Evolutionary conservation across 768 basidiomycete genomes (phyloP), one percentile per base, ranked within the genome.

Genomic region (Xerocomellus chrysenteron): DNA sequence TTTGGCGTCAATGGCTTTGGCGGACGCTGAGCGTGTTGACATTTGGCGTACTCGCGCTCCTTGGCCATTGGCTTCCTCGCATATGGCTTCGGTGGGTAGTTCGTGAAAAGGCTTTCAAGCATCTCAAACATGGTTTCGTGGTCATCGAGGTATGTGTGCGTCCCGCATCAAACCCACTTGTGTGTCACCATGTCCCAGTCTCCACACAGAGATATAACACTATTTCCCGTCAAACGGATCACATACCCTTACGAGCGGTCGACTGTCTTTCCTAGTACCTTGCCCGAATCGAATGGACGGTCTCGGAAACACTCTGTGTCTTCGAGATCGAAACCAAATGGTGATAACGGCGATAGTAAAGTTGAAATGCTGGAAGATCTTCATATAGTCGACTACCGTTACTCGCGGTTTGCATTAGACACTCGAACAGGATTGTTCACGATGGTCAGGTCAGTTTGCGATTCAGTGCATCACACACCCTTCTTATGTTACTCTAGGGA

Each of bases 21-120:
- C 78, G 82, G 59, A 33, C 78, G 12, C 81, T 82, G 6, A 92
- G 90, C 64, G 59, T 90, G 7, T 48, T 88, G 9, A 83, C 85
- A 2, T 73, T 87, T 12, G 96, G 97, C 5, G 70, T 83, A 5
- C 75, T 98, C 21, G 87, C 81, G 12, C 78, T 99, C 17, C 72
- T 95, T 10, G 95, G 94, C 4, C 86, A 94, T 65, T 99, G 97
- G 97, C 86, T 97, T 61, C 97, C 97, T 54, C 82, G 80, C 6
- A 61, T 94, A 28, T 98, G 97, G 97, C 82, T 98, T 49, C 83
- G 83, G 30, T 95, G 88, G 82, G 89, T 91, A 21, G 84, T 92
- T 2, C 79, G 75, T 44, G 92, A 95, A 71, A 91, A 83, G 51
- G 88, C 89, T 21, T 99, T 98, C 65, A 83, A 84, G 47, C 75